phyloP scores from a whole-genome alignment of 495 filamentous ascomycete species.

The Bombardia bombarda region DNA sequence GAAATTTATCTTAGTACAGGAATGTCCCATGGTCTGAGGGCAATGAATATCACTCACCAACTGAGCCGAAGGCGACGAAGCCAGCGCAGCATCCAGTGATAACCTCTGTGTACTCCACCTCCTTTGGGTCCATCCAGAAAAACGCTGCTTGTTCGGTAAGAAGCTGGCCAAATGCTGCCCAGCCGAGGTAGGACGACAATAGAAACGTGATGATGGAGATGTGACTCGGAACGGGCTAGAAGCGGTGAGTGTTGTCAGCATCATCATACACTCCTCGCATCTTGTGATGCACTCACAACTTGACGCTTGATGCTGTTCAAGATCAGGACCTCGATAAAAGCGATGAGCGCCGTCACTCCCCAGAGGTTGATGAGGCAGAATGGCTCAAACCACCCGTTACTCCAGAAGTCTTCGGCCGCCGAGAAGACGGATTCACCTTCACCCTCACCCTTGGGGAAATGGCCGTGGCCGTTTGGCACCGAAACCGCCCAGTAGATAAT shows the following conservation, averaged over 20 bases:
- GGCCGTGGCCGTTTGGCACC: constrained; percentile 29
- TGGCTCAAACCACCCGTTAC: constrained; percentile 24
- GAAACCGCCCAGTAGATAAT: constrained; percentile 39
- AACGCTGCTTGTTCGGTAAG: constrained; percentile 38
- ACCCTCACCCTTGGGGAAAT: constrained; percentile 10
- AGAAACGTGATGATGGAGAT: constrained; percentile 27
- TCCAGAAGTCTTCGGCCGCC: constrained; percentile 18
- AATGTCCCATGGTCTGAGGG: not conserved
- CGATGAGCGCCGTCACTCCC: constrained; percentile 32
- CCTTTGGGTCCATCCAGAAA: constrained; percentile 40
- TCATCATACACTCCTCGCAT: not conserved
- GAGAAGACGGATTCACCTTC: not conserved
- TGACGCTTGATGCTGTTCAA: constrained; percentile 44
- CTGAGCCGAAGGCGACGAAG: constrained; percentile 26
- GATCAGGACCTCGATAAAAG: constrained; percentile 35
- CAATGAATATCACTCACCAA: constrained; percentile 22
- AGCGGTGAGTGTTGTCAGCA: constrained; percentile 5
- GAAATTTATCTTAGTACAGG: not conserved
- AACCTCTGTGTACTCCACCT: constrained; percentile 23
- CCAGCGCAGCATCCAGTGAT: constrained; percentile 23
- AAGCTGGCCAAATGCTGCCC: constrained; percentile 38
- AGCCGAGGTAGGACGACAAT: constrained; percentile 35
- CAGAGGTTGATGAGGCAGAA: constrained; percentile 41
- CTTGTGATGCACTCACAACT: constrained; percentile 23
- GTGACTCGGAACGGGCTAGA: constrained; percentile 30